phyloP scores from a whole-genome alignment of 305 asterid genomes.

The Nicotiana rustica region DNA sequence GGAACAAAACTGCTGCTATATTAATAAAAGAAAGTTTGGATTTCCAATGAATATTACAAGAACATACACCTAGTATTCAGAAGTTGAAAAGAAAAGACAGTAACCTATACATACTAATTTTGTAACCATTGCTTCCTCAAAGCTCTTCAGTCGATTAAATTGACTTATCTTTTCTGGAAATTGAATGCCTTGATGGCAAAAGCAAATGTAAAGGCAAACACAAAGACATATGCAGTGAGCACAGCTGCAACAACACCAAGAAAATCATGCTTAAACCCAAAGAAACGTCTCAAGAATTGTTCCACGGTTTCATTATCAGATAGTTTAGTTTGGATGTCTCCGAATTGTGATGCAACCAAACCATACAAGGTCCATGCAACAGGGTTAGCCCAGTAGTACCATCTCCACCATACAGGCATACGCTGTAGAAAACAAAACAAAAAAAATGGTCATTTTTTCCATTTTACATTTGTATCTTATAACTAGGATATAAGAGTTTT shows the following conservation, averaged over 20 bases:
- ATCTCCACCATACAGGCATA: slow-evolving; percentile 41
- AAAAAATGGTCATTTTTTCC: not conserved
- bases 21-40: not conserved
- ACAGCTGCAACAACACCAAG: slow-evolving; percentile 36
- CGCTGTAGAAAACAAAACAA: slow-evolving; percentile 30
- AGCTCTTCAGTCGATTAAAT: too few relatives aligned
- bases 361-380: slow-evolving; percentile 40
- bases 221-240: slow-evolving; percentile 18
- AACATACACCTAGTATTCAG: not conserved
- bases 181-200: slow-evolving; percentile 37
- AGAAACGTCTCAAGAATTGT: slow-evolving; percentile 30
- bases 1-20: not conserved
- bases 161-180: slow-evolving; percentile 35
- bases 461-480: not conserved
- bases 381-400: slow-evolving; percentile 40
- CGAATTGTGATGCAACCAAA: slow-evolving; percentile 41
- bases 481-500: not conserved
- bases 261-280: slow-evolving; percentile 38
- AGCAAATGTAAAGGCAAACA: slow-evolving; percentile 37
- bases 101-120: slow-evolving; percentile 16
- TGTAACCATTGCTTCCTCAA: not conserved
- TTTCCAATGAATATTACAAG: slow-evolving; percentile 3
- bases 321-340: slow-evolving; percentile 7
- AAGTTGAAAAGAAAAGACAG: slow-evolving; percentile 14
- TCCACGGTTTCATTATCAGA: slow-evolving; percentile 28